Base-by-base conservation (phyloP, 108 stramenopile genomes). In the Aureococcus anophagefferens region DNA sequence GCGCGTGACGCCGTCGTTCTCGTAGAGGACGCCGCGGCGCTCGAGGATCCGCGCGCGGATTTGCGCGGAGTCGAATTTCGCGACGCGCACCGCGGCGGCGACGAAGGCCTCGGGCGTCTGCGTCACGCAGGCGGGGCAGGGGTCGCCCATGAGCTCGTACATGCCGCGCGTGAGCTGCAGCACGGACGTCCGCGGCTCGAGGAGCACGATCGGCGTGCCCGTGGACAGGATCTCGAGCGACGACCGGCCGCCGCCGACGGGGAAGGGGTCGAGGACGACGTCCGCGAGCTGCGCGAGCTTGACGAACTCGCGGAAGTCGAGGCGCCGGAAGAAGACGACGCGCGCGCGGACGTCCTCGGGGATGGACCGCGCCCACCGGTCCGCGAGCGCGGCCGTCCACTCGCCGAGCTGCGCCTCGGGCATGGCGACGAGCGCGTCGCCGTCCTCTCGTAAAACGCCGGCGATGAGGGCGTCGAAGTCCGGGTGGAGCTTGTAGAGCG, bases 231-330 rank as follows among this genome's bases (percentile, higher is more conserved):
- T 62, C 74, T 81, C 80, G 15, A 81, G 59, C 46, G 75, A 72
- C 17, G 78, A 76, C n/a, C 78, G 36, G 7, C 80, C 80, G 11
- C 80, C 80, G 21, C 80, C 80, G 0, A 79, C 78, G 5, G 80
- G 80, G 62, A 81, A 81, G 28, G 80, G 78, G 51, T 81, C 80
- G 11, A 81, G 74, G 15, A 81, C 76, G 28, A 79, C 78, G 65
- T 81, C 77, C 29, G 72, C 75, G 33, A 73, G 33, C 37, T 62
- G 64, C 18, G 40, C 59, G 30, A 81, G 62, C 30, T 33, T 66
- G 25, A 72, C 28, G 36, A 81, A 81, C 66, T 81, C 78, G 71
- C 35, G 25, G 29, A 46, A 46, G 46, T 45, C 71, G 31, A 68
- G n/a, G n/a, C 69, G 9, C 37, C 46, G 40, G 68, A 74, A 31